Percentiles rank a stretch among this genome's conserved stretches.
phyloP scores from a whole-genome alignment of 768 basidiomycete genomes.

The Mycena belliarum region DNA sequence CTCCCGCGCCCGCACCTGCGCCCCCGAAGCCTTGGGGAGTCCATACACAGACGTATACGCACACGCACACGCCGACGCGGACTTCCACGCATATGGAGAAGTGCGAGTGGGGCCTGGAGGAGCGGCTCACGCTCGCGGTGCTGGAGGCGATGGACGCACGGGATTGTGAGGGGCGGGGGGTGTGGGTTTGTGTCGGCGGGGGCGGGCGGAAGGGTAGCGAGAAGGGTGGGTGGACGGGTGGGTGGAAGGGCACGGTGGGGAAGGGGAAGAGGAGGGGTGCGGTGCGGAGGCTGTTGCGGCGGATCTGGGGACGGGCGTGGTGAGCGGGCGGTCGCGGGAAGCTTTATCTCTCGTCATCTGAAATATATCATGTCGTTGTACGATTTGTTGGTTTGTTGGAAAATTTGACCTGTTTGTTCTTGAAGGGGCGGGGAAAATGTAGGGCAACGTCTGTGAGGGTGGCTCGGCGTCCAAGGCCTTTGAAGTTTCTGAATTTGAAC shows the following conservation, averaged over 20 bases:
- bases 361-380: too few relatives aligned
- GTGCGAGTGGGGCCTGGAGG: constrained; percentile 20
- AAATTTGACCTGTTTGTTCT: too few relatives aligned
- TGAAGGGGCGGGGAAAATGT: too few relatives aligned
- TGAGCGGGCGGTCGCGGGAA: too few relatives aligned
- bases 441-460: too few relatives aligned
- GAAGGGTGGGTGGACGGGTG: neutral
- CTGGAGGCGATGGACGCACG: constrained; percentile 32
- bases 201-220: too few relatives aligned
- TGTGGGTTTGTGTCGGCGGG: neutral
- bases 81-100: neutral
- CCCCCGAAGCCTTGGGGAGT: neutral
- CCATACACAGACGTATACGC: too few relatives aligned
- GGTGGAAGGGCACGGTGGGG: neutral
- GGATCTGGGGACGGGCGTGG: too few relatives aligned
- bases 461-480: too few relatives aligned
- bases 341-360: too few relatives aligned
- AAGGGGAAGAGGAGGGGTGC: neutral
- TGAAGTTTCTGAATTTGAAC: too few relatives aligned
- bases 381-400: too few relatives aligned
- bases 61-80: neutral
- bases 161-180: constrained; percentile 9
- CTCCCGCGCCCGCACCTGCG: neutral
- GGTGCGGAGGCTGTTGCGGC: constrained; percentile 2
- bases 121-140: constrained; percentile 31